phyloP scores from a whole-genome alignment of 164 flowering plant genomes.

The Vitis amurensis region DNA sequence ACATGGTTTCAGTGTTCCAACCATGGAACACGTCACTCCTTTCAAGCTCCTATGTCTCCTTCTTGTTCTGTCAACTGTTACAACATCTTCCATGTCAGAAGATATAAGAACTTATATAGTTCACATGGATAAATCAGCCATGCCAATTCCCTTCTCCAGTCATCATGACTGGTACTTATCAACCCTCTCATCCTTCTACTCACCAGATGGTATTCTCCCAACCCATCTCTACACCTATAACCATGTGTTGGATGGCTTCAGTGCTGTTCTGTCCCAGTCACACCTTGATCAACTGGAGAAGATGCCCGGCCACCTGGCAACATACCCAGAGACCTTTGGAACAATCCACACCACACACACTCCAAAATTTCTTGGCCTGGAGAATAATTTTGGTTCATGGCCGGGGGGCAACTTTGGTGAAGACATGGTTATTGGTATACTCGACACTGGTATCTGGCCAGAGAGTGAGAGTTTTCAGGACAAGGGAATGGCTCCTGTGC shows the following conservation, averaged over 20 bases:
- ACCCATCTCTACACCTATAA: conserved; percentile 32
- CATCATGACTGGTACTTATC: conserved; percentile 30
- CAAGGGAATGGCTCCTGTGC: conserved; percentile 37
- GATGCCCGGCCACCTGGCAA: conserved; percentile 25
- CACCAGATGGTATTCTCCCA: conserved; percentile 15
- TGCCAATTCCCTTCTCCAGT: conserved; percentile 22
- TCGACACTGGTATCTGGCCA: conserved; percentile 50
- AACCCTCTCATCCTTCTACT: conserved; percentile 22
- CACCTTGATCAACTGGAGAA: conserved; percentile 23
- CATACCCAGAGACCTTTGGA: conserved; percentile 25
- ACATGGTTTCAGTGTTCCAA: too few relatives aligned
- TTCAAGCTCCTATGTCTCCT: not conserved
- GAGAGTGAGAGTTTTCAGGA: conserved; percentile 41
- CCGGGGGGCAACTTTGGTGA: conserved; percentile 28
- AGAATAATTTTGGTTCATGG: conserved; percentile 26
- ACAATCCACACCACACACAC: conserved; percentile 22
- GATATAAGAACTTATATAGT: conserved; percentile 27
- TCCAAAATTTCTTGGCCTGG: conserved; percentile 32
- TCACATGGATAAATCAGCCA: conserved; percentile 31
- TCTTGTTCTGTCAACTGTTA: conserved; percentile 3
- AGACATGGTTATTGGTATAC: conserved; percentile 37
- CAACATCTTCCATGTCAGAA: conserved; percentile 6
- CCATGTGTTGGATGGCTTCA: conserved; percentile 36
- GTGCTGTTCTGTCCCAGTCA: conserved; percentile 20
- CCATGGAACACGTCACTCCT: too few relatives aligned